A percentile compares a stretch with the other conserved stretches of the same genome.
Conservation (phyloP, 495 filamentous ascomycete species). For the Annulohypoxylon nitens region DNA sequence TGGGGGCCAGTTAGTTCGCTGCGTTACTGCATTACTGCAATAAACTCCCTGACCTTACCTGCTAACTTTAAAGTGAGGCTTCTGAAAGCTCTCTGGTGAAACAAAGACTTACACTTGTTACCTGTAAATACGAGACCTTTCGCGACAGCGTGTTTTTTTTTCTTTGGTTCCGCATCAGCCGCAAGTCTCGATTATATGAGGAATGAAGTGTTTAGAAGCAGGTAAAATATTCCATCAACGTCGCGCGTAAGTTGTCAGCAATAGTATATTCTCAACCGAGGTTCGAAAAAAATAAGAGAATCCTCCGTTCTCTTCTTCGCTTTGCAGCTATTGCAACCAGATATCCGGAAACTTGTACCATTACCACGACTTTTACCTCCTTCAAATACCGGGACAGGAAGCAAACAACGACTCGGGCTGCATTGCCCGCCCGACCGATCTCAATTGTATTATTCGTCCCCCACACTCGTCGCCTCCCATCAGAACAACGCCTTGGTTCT, state of each 20-base stretch:
- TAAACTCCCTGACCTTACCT: slow-evolving; percentile 31
- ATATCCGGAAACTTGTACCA: slow-evolving; percentile 23
- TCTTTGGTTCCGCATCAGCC: slow-evolving; percentile 21
- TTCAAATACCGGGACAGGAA: slow-evolving; percentile 10
- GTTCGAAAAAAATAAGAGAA: slow-evolving; percentile 26
- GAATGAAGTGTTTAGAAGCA: slow-evolving; percentile 40
- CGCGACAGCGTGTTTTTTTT: slow-evolving; percentile 42
- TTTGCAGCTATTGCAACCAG: neutral
- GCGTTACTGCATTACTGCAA: slow-evolving; percentile 19
- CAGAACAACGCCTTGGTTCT: slow-evolving; percentile 3
- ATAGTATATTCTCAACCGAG: slow-evolving; percentile 36
- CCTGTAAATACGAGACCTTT: slow-evolving; percentile 27
- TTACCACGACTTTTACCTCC: slow-evolving; percentile 18
- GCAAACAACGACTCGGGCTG: slow-evolving; percentile 35
- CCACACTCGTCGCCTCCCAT: slow-evolving; percentile 21
- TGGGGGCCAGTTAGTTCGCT: too few relatives aligned
- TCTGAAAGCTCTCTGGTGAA: slow-evolving; percentile 35
- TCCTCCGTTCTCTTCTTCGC: slow-evolving; percentile 19
- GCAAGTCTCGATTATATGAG: slow-evolving; percentile 25
- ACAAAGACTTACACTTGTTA: slow-evolving; percentile 29
- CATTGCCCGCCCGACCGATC: slow-evolving; percentile 36
- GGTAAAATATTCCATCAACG: slow-evolving; percentile 28
- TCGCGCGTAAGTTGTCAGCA: slow-evolving; percentile 42
- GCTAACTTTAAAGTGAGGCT: slow-evolving; percentile 28
- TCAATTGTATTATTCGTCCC: slow-evolving; percentile 20